phyloP scores from a whole-genome alignment of 2,329 filamentous ascomycete species.

The Venturia asperata region DNA sequence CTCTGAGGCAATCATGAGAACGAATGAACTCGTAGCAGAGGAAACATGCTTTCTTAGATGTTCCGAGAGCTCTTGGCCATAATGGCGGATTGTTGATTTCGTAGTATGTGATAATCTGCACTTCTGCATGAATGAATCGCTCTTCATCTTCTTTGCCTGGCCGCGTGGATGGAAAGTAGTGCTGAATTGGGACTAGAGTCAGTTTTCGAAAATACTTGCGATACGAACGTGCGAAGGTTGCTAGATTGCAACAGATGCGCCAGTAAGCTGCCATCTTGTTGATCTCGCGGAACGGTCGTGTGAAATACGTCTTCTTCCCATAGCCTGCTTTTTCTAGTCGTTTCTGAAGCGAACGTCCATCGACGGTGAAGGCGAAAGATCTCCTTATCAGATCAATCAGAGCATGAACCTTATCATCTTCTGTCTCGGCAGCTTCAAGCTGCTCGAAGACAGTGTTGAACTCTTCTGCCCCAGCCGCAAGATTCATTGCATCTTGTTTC shows the following conservation, averaged over 20 bases:
- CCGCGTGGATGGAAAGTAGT: constrained; percentile 13
- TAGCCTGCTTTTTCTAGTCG: constrained; percentile 18
- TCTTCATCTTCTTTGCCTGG: constrained; percentile 12
- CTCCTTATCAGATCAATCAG: constrained; percentile 14
- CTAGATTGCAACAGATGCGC: constrained; percentile 18
- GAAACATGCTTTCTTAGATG: constrained; percentile 14
- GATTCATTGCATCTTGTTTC: background rate
- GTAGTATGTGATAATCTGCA: constrained; percentile 13
- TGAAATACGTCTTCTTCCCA: constrained; percentile 13
- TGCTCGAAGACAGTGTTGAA: constrained; percentile 8
- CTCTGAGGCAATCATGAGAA: background rate
- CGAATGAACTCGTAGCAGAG: constrained; percentile 15
- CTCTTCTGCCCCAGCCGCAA: background rate
- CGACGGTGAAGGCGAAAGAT: constrained; percentile 19
- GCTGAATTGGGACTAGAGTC: constrained; percentile 16
- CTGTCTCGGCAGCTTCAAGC: constrained; percentile 1
- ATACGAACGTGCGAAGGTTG: constrained; percentile 19
- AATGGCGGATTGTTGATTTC: background rate
- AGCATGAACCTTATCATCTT: background rate
- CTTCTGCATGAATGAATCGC: constrained; percentile 19
- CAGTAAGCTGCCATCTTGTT: constrained; percentile 21
- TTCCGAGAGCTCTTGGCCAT: constrained; percentile 9
- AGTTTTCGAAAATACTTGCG: constrained; percentile 19
- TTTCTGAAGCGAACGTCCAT: constrained; percentile 20
- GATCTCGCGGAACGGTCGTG: constrained; percentile 17